Evolutionary conservation across 1,284 basidiomycete genomes (phyloP), one percentile per base, ranked within the genome.

Genomic region (Sanghuangporus baumii): DNA sequence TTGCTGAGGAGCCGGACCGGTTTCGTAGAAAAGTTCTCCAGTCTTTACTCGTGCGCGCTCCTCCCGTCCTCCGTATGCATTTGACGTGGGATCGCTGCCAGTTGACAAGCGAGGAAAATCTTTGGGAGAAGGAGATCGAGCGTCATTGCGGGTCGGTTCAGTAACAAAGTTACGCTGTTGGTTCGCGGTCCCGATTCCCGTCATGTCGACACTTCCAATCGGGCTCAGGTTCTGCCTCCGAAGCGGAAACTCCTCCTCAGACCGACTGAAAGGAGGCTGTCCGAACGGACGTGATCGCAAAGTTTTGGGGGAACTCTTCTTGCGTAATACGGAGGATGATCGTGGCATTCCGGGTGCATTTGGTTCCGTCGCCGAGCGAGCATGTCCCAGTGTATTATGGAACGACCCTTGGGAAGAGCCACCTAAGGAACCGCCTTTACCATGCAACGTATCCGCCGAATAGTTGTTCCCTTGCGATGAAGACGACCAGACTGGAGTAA

Each of bases 191-290:
- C 88, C 87, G 38, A 89, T 67, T 16, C 87, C 88, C 4, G 84
- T 85, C 81, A 86, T 82, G 65, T 85, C 82, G 63, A 84, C 78
- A 74, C 75, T 66, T 82, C 86, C 16, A 82, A 81, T 38, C 84
- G 71, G 54, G 79, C 55, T 76, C 70, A 41, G 69, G 72, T 55
- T 70, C 73, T 26, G 70, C 67, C 47, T 73, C 72, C 43, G 74
- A 72, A 23, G 34, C 23, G 63, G 64, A 37, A 57, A 57, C 37
- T 64, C 62, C 37, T 57, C 55, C 31, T 60, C 61, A 3, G 63
- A 57, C 11, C 62, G 58, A 40, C 46, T 55, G 36, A 48, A 20
- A 50, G 55, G 26, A 18, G n/a, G 58, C 41, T 18, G 59, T 57
- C n/a, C 54, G 20, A 46, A 58, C 73, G 68, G 57, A 76, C 69